A percentile compares a stretch with the other conserved stretches of the same genome.
Conservation (phyloP, 2,329 filamentous ascomycete genomes). For the Cucurbitaria berberidis region DNA sequence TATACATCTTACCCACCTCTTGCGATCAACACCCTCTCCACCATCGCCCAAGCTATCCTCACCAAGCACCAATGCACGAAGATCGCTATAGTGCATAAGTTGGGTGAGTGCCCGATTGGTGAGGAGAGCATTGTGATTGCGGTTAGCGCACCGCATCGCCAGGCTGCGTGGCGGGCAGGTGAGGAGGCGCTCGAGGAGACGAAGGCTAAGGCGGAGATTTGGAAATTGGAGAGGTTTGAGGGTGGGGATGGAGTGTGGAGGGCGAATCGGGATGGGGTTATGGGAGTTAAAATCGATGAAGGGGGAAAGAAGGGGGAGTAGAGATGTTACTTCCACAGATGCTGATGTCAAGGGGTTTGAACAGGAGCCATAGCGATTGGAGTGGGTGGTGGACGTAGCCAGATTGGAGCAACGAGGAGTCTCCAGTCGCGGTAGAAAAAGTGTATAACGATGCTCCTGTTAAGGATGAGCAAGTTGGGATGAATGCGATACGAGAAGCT, state of each 20-base stretch:
- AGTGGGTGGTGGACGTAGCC: too few species aligned
- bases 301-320: slow-evolving; percentile 9
- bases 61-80: slow-evolving; percentile 70
- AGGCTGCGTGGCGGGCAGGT: slow-evolving; percentile 83
- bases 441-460: too few species aligned
- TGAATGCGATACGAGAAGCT: too few species aligned
- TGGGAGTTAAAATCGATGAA: slow-evolving; percentile 58
- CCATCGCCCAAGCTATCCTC: slow-evolving; percentile 65
- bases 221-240: slow-evolving; percentile 90
- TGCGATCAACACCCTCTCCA: slow-evolving; percentile 71
- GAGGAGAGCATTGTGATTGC: slow-evolving; percentile 93
- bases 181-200: slow-evolving; percentile 88
- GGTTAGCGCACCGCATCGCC: slow-evolving; percentile 80
- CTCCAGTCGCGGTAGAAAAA: too few species aligned
- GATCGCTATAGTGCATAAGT: slow-evolving; percentile 81
- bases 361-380: too few species aligned
- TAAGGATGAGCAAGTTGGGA: too few species aligned
- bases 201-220: slow-evolving; percentile 89
- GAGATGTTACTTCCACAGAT: too few species aligned
- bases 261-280: slow-evolving; percentile 78
- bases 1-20: slow-evolving; percentile 77
- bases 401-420: too few species aligned
- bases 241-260: slow-evolving; percentile 82
- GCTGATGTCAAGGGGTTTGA: too few species aligned
- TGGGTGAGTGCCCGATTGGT: slow-evolving; percentile 85